Evolutionary conservation across 2,329 filamentous ascomycete species (phyloP).

Genomic region (Aspergillus persii): DNA sequence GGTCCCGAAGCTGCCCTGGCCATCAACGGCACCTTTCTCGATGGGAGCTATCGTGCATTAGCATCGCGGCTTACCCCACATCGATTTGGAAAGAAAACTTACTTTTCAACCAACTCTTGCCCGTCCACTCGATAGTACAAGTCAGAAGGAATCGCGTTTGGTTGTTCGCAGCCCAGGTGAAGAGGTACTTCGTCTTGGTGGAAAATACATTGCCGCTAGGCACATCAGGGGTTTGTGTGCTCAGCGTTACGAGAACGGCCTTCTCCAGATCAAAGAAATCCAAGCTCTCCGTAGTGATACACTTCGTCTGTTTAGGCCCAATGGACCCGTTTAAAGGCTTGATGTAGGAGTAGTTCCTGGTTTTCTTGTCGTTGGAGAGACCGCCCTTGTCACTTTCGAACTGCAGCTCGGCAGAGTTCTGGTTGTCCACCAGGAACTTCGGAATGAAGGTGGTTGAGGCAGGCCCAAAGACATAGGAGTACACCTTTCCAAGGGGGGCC

Average conservation of each 20-base stretch:
- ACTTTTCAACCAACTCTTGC: constrained; percentile 98
- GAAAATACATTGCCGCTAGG: constrained; percentile 89
- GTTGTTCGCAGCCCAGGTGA: constrained; percentile 88
- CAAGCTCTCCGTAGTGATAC: constrained; percentile 80
- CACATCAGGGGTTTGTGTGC: constrained; percentile 89
- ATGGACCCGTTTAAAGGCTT: constrained; percentile 83
- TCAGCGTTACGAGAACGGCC: constrained; percentile 74
- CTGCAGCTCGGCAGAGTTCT: constrained; percentile 84
- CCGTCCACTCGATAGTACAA: constrained; percentile 91
- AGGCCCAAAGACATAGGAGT: constrained; percentile 81
- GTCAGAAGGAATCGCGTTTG: constrained; percentile 81
- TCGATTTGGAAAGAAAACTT: constrained; percentile 28
- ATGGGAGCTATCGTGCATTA: constrained; percentile 69
- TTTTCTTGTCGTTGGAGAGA: constrained; percentile 70
- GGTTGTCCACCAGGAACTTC: constrained; percentile 80
- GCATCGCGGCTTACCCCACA: constrained; percentile 8
- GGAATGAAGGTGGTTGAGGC: constrained; percentile 76
- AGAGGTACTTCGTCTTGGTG: constrained; percentile 90
- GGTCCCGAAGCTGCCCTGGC: constrained; percentile 78
- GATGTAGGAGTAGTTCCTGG: constrained; percentile 79
- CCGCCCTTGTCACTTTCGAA: constrained; percentile 80
- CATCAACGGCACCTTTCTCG: constrained; percentile 90
- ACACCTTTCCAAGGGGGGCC: constrained; percentile 88
- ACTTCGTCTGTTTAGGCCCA: constrained; percentile 92
- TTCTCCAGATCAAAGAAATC: constrained; percentile 85